phyloP scores from a whole-genome alignment of 2,329 filamentous ascomycete species.

The Setomelanomma holmii region DNA sequence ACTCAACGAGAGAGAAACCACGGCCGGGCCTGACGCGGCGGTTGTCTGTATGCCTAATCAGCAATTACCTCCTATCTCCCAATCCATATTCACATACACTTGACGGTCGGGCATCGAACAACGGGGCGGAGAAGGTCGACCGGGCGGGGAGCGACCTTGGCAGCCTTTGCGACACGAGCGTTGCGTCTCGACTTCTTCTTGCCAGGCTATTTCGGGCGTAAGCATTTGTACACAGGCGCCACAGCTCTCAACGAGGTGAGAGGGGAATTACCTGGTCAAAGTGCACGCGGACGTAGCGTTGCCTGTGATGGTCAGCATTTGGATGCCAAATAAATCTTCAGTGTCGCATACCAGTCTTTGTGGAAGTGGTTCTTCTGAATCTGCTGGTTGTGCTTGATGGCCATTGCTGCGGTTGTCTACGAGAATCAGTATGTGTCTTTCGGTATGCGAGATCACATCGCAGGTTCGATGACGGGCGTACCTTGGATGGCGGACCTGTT shows the following conservation, averaged over 20 bases:
- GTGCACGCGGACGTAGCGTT: constrained; percentile 97
- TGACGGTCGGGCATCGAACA: constrained; percentile 96
- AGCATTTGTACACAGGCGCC: constrained; percentile 56
- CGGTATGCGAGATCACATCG: not conserved
- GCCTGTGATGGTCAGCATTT: constrained; percentile 61
- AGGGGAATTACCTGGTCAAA: constrained; percentile 94
- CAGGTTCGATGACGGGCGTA: constrained; percentile 22
- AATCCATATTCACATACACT: constrained; percentile 59
- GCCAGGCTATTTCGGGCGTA: constrained; percentile 72
- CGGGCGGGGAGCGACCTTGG: constrained; percentile 91
- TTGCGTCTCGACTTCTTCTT: constrained; percentile 93
- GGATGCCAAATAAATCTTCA: constrained; percentile 5
- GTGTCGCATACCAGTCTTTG: constrained; percentile 66
- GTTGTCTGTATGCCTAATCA: constrained; percentile 69
- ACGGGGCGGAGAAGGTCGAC: constrained; percentile 96
- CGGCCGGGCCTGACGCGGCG: constrained; percentile 94
- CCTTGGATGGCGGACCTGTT: constrained; percentile 40
- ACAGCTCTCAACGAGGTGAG: constrained; percentile 58
- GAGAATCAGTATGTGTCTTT: constrained; percentile 17
- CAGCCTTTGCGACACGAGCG: constrained; percentile 93
- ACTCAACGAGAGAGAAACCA: constrained; percentile 96
- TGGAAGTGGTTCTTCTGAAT: constrained; percentile 82
- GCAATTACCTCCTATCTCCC: constrained; percentile 5
- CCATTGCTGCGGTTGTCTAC: constrained; percentile 57
- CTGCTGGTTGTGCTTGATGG: constrained; percentile 99